Evolutionary conservation across 1,139 yeast genomes (phyloP).

Genomic region (Debaryomyces fabryi): DNA sequence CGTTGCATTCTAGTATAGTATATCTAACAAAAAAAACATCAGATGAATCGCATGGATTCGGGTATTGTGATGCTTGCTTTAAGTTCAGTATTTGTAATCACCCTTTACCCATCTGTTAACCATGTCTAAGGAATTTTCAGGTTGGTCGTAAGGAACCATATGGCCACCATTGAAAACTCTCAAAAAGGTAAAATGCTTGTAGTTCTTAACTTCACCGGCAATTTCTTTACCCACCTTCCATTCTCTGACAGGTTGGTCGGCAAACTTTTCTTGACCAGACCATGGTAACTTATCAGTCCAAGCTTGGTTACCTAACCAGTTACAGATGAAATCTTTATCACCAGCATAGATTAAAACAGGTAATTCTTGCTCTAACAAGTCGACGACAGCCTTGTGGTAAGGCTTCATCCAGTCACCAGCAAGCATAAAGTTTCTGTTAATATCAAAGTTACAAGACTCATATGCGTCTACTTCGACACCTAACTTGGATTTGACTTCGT

Average conservation of each 20-base stretch:
- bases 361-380: conserved; percentile 56
- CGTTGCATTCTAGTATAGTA: neutral
- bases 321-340: conserved; percentile 84
- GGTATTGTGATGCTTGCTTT: neutral
- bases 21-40: neutral
- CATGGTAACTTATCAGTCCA: conserved; percentile 75
- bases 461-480: conserved; percentile 91
- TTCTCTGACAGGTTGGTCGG: conserved; percentile 38
- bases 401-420: conserved; percentile 96
- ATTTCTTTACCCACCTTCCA: conserved; percentile 42
- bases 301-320: conserved; percentile 87
- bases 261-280: conserved; percentile 60
- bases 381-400: conserved; percentile 65
- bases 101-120: conserved; percentile 50
- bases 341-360: conserved; percentile 84
- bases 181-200: conserved; percentile 48
- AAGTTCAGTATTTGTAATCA: conserved; percentile 25
- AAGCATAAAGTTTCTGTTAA: conserved; percentile 79
- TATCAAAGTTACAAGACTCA: conserved; percentile 83
- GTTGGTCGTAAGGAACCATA: conserved; percentile 56
- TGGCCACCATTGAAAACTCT: conserved; percentile 53
- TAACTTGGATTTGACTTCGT: conserved; percentile 63
- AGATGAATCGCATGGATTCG: neutral
- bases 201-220: conserved; percentile 53
- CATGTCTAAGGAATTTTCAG: conserved; percentile 49